Evolutionary conservation across 306 rosid genomes (phyloP).

Genomic region (Quercus alba): DNA sequence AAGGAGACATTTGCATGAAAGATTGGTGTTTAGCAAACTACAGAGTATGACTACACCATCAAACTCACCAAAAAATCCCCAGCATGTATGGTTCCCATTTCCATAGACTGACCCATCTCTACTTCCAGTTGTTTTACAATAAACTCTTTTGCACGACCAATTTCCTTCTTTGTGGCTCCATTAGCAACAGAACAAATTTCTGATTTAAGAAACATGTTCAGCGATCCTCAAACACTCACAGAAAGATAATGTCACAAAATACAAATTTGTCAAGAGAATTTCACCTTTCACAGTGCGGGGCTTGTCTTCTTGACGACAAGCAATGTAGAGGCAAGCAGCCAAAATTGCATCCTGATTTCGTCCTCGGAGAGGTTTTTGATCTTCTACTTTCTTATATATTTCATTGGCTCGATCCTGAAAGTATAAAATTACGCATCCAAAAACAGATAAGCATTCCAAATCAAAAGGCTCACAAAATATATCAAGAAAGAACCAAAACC

Average conservation of each 20-base stretch:
- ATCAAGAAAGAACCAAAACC: neutral
- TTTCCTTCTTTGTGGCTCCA: slow-evolving; percentile 97
- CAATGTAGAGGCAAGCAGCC: slow-evolving; percentile 99
- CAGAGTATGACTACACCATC: neutral
- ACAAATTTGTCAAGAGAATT: neutral
- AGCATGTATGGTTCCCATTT: slow-evolving; percentile 97
- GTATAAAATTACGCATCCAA: neutral
- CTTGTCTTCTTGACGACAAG: slow-evolving; percentile 97
- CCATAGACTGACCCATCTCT: slow-evolving; percentile 90
- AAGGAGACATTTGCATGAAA: neutral
- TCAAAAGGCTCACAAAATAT: neutral
- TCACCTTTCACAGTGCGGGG: slow-evolving; percentile 98
- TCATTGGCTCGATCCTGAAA: slow-evolving; percentile 95
- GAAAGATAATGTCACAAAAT: slow-evolving; percentile 20
- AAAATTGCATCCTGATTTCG: slow-evolving; percentile 94
- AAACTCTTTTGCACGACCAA: slow-evolving; percentile 97
- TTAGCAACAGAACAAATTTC: slow-evolving; percentile 98
- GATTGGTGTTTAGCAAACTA: neutral
- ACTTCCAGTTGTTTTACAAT: slow-evolving; percentile 94
- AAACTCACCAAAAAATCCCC: slow-evolving; percentile 91
- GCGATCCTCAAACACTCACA: slow-evolving; percentile 46
- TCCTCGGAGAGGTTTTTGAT: slow-evolving; percentile 93
- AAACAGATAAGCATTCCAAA: too few species aligned
- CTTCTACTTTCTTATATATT: slow-evolving; percentile 91
- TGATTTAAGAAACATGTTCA: slow-evolving; percentile 59